A percentile compares a stretch with the other conserved stretches of the same genome.
These are phyloP conservation scores for Talaromyces albobiverticillius DNA, from an alignment of 2,329 filamentous ascomycete species.

Conservation along the genomic window DNA sequence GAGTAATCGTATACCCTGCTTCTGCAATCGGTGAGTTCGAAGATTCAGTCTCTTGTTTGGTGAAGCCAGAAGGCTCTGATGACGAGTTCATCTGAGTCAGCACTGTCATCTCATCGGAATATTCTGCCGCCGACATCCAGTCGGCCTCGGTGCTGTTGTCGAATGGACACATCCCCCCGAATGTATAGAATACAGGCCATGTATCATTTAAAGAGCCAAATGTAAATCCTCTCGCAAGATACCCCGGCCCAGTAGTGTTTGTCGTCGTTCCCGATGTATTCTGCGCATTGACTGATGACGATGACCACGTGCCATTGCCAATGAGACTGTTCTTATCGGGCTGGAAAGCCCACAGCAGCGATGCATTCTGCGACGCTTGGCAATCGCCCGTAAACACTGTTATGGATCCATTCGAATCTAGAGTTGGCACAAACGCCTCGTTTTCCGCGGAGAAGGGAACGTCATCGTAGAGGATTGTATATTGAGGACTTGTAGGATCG, in stretches of 20 bases:
- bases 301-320: conserved; percentile 57
- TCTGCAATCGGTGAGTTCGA: conserved; percentile 71
- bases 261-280: conserved; percentile 26
- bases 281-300: conserved; percentile 35
- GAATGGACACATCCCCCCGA: conserved; percentile 84
- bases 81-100: conserved; percentile 37
- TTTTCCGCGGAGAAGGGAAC: conserved; percentile 48
- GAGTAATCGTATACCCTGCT: conserved; percentile 82
- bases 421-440: conserved; percentile 65
- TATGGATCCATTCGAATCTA: conserved; percentile 67
- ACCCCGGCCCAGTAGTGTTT: conserved; percentile 50
- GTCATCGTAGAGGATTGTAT: conserved; percentile 26
- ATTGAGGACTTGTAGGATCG: conserved; percentile 42
- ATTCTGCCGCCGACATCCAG: conserved; percentile 70
- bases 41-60: conserved; percentile 45
- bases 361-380: conserved; percentile 46
- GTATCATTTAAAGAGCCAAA: conserved; percentile 61
- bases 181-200: conserved; percentile 60
- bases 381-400: conserved; percentile 75
- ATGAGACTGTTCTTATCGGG: conserved; percentile 41
- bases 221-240: conserved; percentile 59
- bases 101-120: conserved; percentile 76
- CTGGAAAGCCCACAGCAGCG: conserved; percentile 67
- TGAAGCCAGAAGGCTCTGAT: conserved; percentile 35
- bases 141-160: conserved; percentile 41